A percentile compares a stretch with the other conserved stretches of the same genome.
Conservation (phyloP, 345 rosid species). For the Gossypium arboreum region DNA sequence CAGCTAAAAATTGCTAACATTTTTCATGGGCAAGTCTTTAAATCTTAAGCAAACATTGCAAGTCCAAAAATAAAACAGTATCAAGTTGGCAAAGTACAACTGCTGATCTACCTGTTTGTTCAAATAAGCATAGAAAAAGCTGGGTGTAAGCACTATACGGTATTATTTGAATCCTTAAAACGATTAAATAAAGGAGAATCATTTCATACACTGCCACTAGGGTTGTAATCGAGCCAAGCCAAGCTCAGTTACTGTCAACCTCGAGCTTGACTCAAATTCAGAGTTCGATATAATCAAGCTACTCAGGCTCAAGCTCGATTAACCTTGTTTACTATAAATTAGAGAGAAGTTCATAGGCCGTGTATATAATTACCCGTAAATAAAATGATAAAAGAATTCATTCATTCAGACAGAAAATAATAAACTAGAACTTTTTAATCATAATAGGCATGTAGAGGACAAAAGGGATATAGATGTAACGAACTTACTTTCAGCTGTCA, state of each 20-base stretch:
- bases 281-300: too few species aligned
- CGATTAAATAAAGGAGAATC: background rate
- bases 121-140: background rate
- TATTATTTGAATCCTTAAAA: background rate
- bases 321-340: too few species aligned
- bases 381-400: background rate
- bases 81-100: background rate
- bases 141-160: background rate
- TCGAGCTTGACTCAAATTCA: too few species aligned
- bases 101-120: background rate
- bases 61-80: background rate
- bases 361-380: background rate
- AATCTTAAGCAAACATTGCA: too few species aligned
- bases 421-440: background rate
- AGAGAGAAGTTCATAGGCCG: too few species aligned
- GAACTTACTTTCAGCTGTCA: constrained; percentile 6
- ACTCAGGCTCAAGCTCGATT: too few species aligned
- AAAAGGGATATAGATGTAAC: background rate
- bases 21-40: background rate
- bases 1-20: background rate
- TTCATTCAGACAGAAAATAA: background rate
- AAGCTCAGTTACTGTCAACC: too few species aligned
- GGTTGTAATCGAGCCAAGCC: too few species aligned
- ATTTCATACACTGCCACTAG: too few species aligned
- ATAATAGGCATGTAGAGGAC: background rate